Evolutionary conservation across 1,284 basidiomycete genomes (phyloP), one percentile per base, ranked within the genome.

Genomic region (Pseudozyma sp.): DNA sequence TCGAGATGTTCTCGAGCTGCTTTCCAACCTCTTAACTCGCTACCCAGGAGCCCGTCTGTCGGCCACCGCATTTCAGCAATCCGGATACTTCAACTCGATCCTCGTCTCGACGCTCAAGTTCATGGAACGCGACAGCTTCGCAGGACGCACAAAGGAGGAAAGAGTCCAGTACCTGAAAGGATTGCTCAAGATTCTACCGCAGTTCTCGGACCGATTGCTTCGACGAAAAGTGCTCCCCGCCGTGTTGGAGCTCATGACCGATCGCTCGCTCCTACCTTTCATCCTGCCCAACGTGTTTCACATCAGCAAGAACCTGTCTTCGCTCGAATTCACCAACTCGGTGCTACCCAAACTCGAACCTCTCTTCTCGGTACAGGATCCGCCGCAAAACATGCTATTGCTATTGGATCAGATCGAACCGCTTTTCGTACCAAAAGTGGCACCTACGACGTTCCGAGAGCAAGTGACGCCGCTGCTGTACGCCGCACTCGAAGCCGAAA

Each of bases 241-340:
- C 29, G 87, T 80, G 33, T 54, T 81, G 34, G 81, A 97, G 59
- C 63, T 81, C 29, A 81, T 81, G 80, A 76, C 68, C n/a, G 80
- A 80, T 54, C 65, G 77, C 0, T 69, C 77, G 5, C 66, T 84
- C n/a, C 86, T 99, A 51, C 96, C 97, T 1, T 97, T 97, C 84
- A 92, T 99, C 67, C 87, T 99, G n/a, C 96, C 96, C 1, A 97
- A 97, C 84, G 92, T 98, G n/a, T 97, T 98, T 81, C 89, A 89
- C 60, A 99, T 99, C 67, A 90, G 93, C 10, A 90, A 89, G 69
- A 88, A 90, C 31, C 87, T 98, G 46, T 89, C 61, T 7, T 67
- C 62, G 13, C 58, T 82, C 44, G 94, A 96, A 80, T 99, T 99
- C 81, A 90, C 91, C 0, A 87, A 87, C 1, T 88, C 90, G 52